Base-by-base conservation (phyloP, 495 filamentous ascomycete genomes). In the Penicillium paradoxum region DNA sequence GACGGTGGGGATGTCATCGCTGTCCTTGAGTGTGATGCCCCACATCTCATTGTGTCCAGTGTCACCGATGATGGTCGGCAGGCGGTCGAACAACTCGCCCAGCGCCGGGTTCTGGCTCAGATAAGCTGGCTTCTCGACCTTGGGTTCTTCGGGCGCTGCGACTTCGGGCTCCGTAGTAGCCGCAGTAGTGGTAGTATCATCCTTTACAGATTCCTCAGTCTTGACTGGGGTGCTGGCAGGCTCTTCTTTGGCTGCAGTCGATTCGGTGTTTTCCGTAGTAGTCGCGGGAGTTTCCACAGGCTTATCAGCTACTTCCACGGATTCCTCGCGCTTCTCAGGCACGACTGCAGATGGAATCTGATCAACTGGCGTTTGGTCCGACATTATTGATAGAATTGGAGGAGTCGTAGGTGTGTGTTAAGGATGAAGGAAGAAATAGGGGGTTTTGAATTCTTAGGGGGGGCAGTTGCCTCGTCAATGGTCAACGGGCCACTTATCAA, bases 11-110 rank as follows among this genome's bases (percentile, higher is more conserved):
- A 91, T 73, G 60, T 88, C 79, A 5, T 62, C 70, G 14, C 73
- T 73, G 36, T 82, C 79, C 44, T 75, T 74, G 41, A 82, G 67
- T 30, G 65, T 51, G 8, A 96, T 79, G 11, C 90, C 90, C 83
- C 89, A 96, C 73, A 95, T 83, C 67, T 93, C 88, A 34, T 69
- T 64, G 61, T 91, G 77, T 24, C 71, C 70, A 7, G 78, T 69
- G 29, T 73, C 70, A 22, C 63, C 61, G 43, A 83, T 63, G 49
- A 86, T 73, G 37, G 54, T 30, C 3, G 71, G 69, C 10, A 77
- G 69, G 10, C 65, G 57, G 5, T 70, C 63, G 33, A 75, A 75
- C 49, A 77, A 63, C 48, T 72, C 56, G 32, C 42, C 51, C 44
- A 77, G 56, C 9, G 61, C 64, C 2, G 72, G 68, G 41, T 65